Evolutionary conservation across 495 filamentous ascomycete species (phyloP).

Genomic region (Penicillium maclennaniae): DNA sequence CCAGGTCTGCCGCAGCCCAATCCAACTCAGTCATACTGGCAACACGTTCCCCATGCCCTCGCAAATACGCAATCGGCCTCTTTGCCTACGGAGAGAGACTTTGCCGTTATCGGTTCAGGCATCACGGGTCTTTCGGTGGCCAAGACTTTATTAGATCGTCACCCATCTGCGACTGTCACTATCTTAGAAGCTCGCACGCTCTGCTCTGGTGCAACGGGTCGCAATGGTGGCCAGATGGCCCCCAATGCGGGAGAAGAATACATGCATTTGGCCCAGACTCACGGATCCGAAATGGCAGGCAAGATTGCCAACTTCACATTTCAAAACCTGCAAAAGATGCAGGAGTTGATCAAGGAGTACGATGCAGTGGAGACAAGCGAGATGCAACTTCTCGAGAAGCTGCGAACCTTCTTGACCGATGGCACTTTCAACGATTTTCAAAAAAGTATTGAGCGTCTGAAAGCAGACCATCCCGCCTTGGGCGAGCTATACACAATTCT

Average conservation of each 20-base stretch:
- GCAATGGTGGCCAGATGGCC: constrained; percentile 44
- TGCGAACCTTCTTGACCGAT: constrained; percentile 29
- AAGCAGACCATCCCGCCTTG: constrained; percentile 25
- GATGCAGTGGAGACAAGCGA: constrained; percentile 25
- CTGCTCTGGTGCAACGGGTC: constrained; percentile 76
- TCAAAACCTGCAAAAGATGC: constrained; percentile 27
- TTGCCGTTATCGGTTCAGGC: constrained; percentile 66
- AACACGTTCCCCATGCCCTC: constrained; percentile 56
- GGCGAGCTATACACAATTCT: constrained; percentile 31
- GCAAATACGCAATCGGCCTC: constrained; percentile 46
- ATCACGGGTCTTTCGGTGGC: constrained; percentile 63
- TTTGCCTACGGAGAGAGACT: constrained; percentile 48
- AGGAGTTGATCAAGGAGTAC: constrained; percentile 20
- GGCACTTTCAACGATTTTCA: constrained; percentile 22
- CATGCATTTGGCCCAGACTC: constrained; percentile 15
- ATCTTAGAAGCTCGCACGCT: constrained; percentile 71
- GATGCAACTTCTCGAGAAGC: constrained; percentile 24
- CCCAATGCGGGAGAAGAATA: constrained; percentile 34
- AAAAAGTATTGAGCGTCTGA: constrained; percentile 21
- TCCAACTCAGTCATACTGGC: constrained; percentile 70
- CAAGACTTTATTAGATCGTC: constrained; percentile 48
- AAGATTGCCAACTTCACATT: constrained; percentile 31
- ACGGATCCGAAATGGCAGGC: constrained; percentile 26
- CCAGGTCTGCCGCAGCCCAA: constrained; percentile 48
- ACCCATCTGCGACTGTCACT: constrained; percentile 22